Percentiles rank a stretch among this genome's conserved stretches.
Evolutionary conservation across 495 filamentous ascomycete genomes (phyloP).

Genomic region (Penicilliopsis zonata): DNA sequence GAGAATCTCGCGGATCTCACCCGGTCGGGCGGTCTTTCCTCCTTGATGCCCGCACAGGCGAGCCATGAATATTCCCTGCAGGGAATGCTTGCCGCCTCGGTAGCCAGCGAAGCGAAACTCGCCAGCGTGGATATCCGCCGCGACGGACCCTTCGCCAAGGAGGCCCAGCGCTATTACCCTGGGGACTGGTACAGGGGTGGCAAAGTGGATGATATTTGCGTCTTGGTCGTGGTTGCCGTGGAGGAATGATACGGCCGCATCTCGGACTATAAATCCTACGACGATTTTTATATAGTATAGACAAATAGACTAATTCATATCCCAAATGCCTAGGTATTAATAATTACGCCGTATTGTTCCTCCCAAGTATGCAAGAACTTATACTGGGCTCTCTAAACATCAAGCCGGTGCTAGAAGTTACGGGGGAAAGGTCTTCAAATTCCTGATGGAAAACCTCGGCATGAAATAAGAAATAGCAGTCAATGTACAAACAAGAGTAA

Average conservation of each 20-base stretch:
- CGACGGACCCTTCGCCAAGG: conserved; percentile 89
- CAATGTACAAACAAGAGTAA: too few relatives aligned
- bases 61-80: conserved; percentile 41
- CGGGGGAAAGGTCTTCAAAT: too few relatives aligned
- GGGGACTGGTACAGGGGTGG: conserved; percentile 75
- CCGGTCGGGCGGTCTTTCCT: conserved; percentile 23
- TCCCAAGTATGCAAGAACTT: too few relatives aligned
- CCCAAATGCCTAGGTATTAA: conserved; percentile 1
- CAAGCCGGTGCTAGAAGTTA: too few relatives aligned
- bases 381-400: too few relatives aligned
- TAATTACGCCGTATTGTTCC: too few relatives aligned
- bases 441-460: too few relatives aligned
- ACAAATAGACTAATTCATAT: too few relatives aligned
- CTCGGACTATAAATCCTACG: too few relatives aligned
- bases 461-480: too few relatives aligned
- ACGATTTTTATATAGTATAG: too few relatives aligned
- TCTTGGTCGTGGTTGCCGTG: conserved; percentile 61
- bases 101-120: conserved; percentile 68
- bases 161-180: conserved; percentile 77
- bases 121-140: conserved; percentile 66
- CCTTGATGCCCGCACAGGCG: conserved; percentile 11
- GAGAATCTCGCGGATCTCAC: conserved; percentile 42
- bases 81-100: conserved; percentile 61
- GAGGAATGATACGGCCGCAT: too few relatives aligned
- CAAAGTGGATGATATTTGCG: conserved; percentile 86